These are phyloP conservation scores for Cytospora leucostoma DNA, from an alignment of 2,329 filamentous ascomycete species.

Conservation along the genomic window DNA sequence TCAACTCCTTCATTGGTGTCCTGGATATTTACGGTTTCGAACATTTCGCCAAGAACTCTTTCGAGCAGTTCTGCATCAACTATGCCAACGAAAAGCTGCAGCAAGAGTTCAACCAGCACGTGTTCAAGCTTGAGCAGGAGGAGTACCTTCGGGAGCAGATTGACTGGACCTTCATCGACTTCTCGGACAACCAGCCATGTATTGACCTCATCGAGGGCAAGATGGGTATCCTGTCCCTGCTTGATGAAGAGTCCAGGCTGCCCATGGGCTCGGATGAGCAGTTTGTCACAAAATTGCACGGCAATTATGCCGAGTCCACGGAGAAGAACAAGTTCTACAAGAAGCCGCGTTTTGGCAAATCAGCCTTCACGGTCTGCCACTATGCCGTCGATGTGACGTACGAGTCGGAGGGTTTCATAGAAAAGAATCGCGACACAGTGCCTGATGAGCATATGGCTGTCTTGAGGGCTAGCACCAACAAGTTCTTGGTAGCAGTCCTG, in stretches of 20 bases:
- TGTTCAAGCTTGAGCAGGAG: conserved; percentile 98
- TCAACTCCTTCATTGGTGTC: conserved; percentile 92
- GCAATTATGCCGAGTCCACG: conserved; percentile 77
- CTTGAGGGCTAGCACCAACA: conserved; percentile 78
- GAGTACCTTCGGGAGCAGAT: conserved; percentile 96
- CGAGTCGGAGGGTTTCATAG: conserved; percentile 98
- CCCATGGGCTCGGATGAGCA: conserved; percentile 98
- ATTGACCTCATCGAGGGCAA: conserved; percentile 98
- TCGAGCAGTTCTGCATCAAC: conserved; percentile 99
- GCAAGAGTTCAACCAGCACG: conserved; percentile 98
- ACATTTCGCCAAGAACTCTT: conserved; percentile 99
- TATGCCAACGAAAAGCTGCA: conserved; percentile 99
- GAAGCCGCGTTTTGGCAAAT: conserved; percentile 97
- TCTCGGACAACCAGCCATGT: conserved; percentile 98
- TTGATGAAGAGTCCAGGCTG: conserved; percentile 94
- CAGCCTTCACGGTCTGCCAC: conserved; percentile 95
- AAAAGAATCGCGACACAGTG: conserved; percentile 98
- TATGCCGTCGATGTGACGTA: conserved; percentile 98
- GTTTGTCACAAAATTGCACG: conserved; percentile 93
- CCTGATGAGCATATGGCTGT: conserved; percentile 98
- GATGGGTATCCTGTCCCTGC: conserved; percentile 84
- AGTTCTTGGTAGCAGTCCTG: conserved; percentile 81
- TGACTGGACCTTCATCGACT: conserved; percentile 99
- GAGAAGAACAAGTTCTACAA: conserved; percentile 94
- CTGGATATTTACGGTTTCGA: conserved; percentile 99